Evolutionary conservation across 371 early-diverging fungal genomes (phyloP), one percentile per base, ranked within the genome.

Genomic region (Haplosporangium sp.): DNA sequence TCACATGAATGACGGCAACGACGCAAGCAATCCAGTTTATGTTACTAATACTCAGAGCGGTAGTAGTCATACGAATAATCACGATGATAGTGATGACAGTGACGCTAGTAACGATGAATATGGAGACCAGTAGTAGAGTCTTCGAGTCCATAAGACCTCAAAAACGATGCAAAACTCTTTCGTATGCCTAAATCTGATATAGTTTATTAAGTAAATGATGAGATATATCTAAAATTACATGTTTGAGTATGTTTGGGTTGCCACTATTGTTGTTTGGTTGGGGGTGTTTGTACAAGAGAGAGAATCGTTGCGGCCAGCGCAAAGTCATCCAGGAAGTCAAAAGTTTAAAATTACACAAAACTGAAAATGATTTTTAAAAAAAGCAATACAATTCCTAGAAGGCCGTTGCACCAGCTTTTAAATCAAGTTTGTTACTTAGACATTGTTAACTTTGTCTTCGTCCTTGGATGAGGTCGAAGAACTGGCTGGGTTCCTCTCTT

Each of bases 11-110:
- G 60, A 5, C 67, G 59, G 7, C 74, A 59, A 74, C 58, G 61
- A 69, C 4, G 71, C 57, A 3, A 70, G 61, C 50, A 61, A 79
- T 56, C 79, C 79, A 2, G 56, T 70, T 11, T 79, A 79, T 65
- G 42, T 73, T 4, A 27, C 20, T 35, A 65, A 65, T 0, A 62
- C 67, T 11, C 40, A 20, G 19, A 27, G 39, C 11, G 45, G 50
- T n/a, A 57, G 55, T 13, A 62, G 52, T 39, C 58, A 65, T 0
- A 53, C 48, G 5, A 63, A 58, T 4, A 59, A 58, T 4, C 53
- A 7, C 9, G 35, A 55, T 15, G 60, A 48, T 4, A 37, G 15
- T 2, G 55, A 58, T 4, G 63, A 58, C 2, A 52, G 6, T 9
- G 35, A 55, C n/a, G 60, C 39, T 4, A 37, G 15, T 4, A 47